phyloP scores from a whole-genome alignment of 1,139 yeast species.

The Cylindricascospora bacillispora region DNA sequence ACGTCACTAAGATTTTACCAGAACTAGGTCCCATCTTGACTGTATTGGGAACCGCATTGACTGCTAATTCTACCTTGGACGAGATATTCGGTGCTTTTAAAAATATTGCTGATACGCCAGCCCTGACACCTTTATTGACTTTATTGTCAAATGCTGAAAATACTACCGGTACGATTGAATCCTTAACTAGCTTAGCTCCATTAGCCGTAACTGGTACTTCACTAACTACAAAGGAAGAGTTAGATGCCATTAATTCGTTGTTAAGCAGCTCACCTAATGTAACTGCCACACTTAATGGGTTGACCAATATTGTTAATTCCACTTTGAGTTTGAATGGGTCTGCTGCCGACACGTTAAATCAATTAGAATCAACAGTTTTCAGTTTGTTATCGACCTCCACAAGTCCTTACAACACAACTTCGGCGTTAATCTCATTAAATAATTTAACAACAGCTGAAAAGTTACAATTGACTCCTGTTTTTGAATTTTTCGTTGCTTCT shows the following conservation, averaged over 20 bases:
- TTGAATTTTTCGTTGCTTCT: constrained; percentile 15
- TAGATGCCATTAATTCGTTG: constrained; percentile 13
- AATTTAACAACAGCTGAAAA: constrained; percentile 14
- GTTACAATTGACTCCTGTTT: constrained; percentile 18
- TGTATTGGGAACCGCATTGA: constrained; percentile 18
- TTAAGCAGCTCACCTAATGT: constrained; percentile 18
- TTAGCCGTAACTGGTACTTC: constrained; percentile 17
- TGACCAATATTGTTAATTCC: constrained; percentile 17
- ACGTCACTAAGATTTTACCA: constrained; percentile 25
- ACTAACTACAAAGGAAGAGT: constrained; percentile 14
- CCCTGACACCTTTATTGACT: constrained; percentile 18
- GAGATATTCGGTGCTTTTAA: constrained; percentile 17
- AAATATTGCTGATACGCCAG: constrained; percentile 17
- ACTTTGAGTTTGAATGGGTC: constrained; percentile 1
- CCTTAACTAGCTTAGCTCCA: constrained; percentile 20
- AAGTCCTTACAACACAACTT: constrained; percentile 19
- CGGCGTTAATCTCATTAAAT: constrained; percentile 13
- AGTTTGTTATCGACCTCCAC: constrained; percentile 16
- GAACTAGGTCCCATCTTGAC: constrained; percentile 17
- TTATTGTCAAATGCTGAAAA: constrained; percentile 17
- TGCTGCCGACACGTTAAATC: constrained; percentile 1
- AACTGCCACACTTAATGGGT: constrained; percentile 19
- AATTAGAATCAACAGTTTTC: constrained; percentile 13
- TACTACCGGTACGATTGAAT: constrained; percentile 13
- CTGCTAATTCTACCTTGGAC: constrained; percentile 12